phyloP scores from a whole-genome alignment of 2,329 filamentous ascomycete genomes.

The Ciborinia camelliae region DNA sequence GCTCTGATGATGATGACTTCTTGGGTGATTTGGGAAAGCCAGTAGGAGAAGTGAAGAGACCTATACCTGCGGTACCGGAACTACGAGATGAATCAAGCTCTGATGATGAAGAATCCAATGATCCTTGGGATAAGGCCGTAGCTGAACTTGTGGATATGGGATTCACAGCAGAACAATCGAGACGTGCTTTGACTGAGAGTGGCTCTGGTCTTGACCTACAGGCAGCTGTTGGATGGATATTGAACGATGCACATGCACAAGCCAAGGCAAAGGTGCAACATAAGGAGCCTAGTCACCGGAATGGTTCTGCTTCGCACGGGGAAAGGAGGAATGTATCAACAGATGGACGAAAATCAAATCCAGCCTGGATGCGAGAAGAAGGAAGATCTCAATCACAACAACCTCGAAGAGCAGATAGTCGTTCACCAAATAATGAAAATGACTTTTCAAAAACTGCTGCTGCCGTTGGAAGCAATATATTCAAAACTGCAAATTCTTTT shows the following conservation, averaged over 20 bases:
- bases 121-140: conserved; percentile 74
- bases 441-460: conserved; percentile 80
- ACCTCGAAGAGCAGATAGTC: conserved; percentile 49
- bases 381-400: conserved; percentile 44
- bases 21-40: conserved; percentile 62
- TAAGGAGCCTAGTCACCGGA: conserved; percentile 36
- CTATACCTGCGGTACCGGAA: conserved; percentile 35
- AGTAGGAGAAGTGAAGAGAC: conserved; percentile 58
- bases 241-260: conserved; percentile 78
- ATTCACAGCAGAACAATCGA: conserved; percentile 81
- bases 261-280: conserved; percentile 68
- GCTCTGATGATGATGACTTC: conserved; percentile 57
- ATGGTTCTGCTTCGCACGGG: conserved; percentile 30
- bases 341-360: conserved; percentile 42
- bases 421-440: conserved; percentile 57
- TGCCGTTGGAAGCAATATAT: conserved; percentile 75
- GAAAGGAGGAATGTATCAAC: conserved; percentile 30
- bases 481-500: conserved; percentile 91
- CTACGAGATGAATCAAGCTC: conserved; percentile 27
- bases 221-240: conserved; percentile 79
- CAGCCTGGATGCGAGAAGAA: conserved; percentile 63
- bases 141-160: conserved; percentile 94
- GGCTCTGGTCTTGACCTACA: conserved; percentile 78
- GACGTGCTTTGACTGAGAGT: conserved; percentile 73
- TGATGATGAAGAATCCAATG: conserved; percentile 40